A percentile compares a stretch with the other conserved stretches of the same genome.
Evolutionary conservation across 1,284 basidiomycete genomes (phyloP).

Genomic region (Melampsora abietis-canadensis): DNA sequence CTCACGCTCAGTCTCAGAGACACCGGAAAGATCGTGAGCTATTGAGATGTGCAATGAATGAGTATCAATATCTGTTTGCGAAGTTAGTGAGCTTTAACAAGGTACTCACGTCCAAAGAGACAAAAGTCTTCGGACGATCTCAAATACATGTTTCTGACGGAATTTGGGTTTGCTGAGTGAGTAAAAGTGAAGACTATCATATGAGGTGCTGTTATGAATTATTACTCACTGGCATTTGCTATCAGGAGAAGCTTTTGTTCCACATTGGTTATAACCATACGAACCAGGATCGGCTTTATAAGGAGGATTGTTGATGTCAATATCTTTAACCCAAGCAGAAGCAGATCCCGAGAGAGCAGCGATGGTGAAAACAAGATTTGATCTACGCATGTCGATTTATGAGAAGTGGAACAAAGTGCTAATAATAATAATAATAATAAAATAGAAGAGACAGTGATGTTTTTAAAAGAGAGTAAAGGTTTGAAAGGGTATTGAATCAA

Average conservation of each 20-base stretch:
- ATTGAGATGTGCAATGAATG: neutral
- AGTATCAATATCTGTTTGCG: neutral
- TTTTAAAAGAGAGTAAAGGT: too few relatives aligned
- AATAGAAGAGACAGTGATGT: too few relatives aligned
- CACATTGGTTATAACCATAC: conserved; percentile 37
- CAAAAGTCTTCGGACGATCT: conserved; percentile 33
- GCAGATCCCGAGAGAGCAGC: neutral
- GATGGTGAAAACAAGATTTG: neutral
- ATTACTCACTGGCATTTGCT: conserved; percentile 37
- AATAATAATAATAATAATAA: too few relatives aligned
- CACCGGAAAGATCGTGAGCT: conserved; percentile 31
- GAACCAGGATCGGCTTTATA: conserved; percentile 21
- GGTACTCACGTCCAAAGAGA: conserved; percentile 28
- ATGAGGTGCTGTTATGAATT: neutral
- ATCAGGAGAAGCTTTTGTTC: conserved; percentile 14
- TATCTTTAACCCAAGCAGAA: conserved; percentile 24
- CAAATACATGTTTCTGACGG: conserved; percentile 21
- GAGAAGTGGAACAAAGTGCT: too few relatives aligned
- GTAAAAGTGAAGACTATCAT: neutral
- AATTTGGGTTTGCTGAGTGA: neutral
- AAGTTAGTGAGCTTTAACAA: too few relatives aligned
- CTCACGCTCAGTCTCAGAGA: conserved; percentile 32
- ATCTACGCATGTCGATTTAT: neutral
- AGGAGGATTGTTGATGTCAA: conserved; percentile 11
- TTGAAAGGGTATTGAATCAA: too few relatives aligned